phyloP scores from a whole-genome alignment of 768 basidiomycete genomes.

The Russula ochroleuca region DNA sequence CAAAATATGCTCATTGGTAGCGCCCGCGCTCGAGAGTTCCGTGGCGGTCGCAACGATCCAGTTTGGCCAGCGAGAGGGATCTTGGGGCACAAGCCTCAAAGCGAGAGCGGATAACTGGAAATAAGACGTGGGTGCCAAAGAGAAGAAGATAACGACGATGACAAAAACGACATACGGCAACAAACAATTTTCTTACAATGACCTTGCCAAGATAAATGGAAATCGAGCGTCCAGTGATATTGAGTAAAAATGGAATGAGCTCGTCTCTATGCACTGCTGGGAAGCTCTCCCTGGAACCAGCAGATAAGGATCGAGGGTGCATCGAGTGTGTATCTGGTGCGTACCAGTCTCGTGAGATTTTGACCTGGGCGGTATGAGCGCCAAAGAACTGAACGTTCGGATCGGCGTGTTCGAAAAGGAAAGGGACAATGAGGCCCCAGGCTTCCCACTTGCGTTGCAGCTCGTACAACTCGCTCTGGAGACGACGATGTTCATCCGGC shows the following conservation, averaged over 20 bases:
- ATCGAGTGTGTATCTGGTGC: neutral
- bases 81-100: constrained; percentile 59
- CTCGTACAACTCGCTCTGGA: constrained; percentile 71
- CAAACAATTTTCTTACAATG: constrained; percentile 82
- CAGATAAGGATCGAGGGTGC: neutral
- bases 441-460: constrained; percentile 73
- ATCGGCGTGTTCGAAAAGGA: constrained; percentile 60
- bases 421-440: constrained; percentile 79
- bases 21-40: constrained; percentile 56
- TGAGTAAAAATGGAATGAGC: constrained; percentile 64
- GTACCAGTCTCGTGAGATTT: constrained; percentile 92
- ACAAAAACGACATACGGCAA: constrained; percentile 55
- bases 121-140: constrained; percentile 8
- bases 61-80: constrained; percentile 61
- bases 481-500: constrained; percentile 55
- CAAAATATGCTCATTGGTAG: constrained; percentile 55
- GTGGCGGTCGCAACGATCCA: constrained; percentile 69
- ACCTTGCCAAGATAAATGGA: constrained; percentile 56
- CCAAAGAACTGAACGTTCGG: constrained; percentile 91
- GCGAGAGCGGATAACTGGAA: constrained; percentile 46
- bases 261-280: constrained; percentile 54
- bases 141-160: neutral
- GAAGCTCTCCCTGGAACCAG: constrained; percentile 61
- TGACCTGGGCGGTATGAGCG: constrained; percentile 89
- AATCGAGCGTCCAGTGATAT: constrained; percentile 64